Percentiles rank a stretch among this genome's conserved stretches.
phyloP scores from a whole-genome alignment of 1,139 yeast genomes.

The Geotrichum histeridarum region DNA sequence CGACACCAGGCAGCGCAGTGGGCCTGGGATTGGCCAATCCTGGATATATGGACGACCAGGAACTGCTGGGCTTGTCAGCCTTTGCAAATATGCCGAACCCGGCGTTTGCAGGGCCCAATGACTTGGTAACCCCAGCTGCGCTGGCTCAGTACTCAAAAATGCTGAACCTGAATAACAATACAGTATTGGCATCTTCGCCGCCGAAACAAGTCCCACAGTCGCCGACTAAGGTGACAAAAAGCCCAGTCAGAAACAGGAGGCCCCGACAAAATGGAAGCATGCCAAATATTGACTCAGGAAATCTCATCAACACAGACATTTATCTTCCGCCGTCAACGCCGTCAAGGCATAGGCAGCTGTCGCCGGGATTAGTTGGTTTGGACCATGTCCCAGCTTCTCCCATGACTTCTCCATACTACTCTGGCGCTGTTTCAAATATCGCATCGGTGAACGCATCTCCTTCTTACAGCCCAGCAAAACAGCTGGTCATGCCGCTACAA shows the following conservation, averaged over 20 bases:
- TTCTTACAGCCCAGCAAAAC: conserved; percentile 1
- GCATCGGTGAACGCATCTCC: conserved; percentile 14
- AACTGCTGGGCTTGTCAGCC: conserved; percentile 10
- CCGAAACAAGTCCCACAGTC: conserved; percentile 5
- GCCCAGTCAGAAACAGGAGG: conserved; percentile 15
- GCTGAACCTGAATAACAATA: conserved; percentile 14
- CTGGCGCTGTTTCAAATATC: conserved; percentile 3
- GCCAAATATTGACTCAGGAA: conserved; percentile 13
- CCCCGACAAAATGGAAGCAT: conserved; percentile 12
- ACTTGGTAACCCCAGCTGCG: conserved; percentile 27
- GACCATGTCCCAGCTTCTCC: conserved; percentile 16
- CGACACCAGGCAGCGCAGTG: not conserved
- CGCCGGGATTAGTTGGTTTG: conserved; percentile 10
- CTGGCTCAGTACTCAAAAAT: conserved; percentile 30
- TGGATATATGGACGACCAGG: not conserved
- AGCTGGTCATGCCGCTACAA: conserved; percentile 13
- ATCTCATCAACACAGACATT: conserved; percentile 17
- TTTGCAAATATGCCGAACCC: conserved; percentile 14
- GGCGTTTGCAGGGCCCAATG: conserved; percentile 17
- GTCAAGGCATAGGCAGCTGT: conserved; percentile 10
- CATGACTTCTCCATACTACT: conserved; percentile 14
- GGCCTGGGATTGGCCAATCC: conserved; percentile 10
- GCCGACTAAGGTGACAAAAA: conserved; percentile 16
- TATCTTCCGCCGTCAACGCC: conserved; percentile 23
- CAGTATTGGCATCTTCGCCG: conserved; percentile 3